Percentiles rank a stretch among this genome's conserved stretches.
These are phyloP conservation scores for Fusarium brachygibbosum DNA, from an alignment of 2,329 filamentous ascomycete genomes.

Conservation along the genomic window DNA sequence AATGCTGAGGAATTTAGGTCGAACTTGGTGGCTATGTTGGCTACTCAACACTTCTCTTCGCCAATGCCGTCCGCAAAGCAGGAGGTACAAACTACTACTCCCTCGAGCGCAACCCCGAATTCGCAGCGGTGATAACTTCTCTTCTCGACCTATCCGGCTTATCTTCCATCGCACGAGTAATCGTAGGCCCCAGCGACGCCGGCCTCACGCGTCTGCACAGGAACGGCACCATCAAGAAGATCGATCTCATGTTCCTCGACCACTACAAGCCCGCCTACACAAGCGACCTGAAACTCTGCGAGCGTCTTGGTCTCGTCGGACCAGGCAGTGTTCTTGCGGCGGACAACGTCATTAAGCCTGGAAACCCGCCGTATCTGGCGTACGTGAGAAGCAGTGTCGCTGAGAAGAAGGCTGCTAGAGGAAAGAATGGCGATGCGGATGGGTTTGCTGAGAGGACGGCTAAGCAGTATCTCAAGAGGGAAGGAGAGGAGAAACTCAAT, in stretches of 20 bases:
- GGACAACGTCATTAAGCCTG: conserved; percentile 79
- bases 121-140: conserved; percentile 76
- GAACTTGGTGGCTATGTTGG: conserved; percentile 86
- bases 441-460: conserved; percentile 59
- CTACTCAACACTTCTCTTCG: conserved; percentile 85
- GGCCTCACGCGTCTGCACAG: conserved; percentile 72
- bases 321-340: conserved; percentile 74
- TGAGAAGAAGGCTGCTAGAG: conserved; percentile 66
- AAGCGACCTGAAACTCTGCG: conserved; percentile 81
- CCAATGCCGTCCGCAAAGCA: conserved; percentile 71
- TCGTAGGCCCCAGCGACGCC: conserved; percentile 77
- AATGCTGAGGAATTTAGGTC: conserved; percentile 56
- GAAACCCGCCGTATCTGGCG: conserved; percentile 77
- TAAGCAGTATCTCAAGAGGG: conserved; percentile 69
- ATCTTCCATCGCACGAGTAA: conserved; percentile 75
- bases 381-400: conserved; percentile 76
- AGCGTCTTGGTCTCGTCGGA: conserved; percentile 74
- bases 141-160: conserved; percentile 82
- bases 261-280: conserved; percentile 84
- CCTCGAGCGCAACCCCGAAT: conserved; percentile 80
- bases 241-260: conserved; percentile 83
- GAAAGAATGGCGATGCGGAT: conserved; percentile 54
- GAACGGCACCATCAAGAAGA: conserved; percentile 65
- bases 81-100: conserved; percentile 78
- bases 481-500: conserved; percentile 57